Evolutionary conservation across 2,329 filamentous ascomycete species (phyloP).

Genomic region (Beauveria asiatica): DNA sequence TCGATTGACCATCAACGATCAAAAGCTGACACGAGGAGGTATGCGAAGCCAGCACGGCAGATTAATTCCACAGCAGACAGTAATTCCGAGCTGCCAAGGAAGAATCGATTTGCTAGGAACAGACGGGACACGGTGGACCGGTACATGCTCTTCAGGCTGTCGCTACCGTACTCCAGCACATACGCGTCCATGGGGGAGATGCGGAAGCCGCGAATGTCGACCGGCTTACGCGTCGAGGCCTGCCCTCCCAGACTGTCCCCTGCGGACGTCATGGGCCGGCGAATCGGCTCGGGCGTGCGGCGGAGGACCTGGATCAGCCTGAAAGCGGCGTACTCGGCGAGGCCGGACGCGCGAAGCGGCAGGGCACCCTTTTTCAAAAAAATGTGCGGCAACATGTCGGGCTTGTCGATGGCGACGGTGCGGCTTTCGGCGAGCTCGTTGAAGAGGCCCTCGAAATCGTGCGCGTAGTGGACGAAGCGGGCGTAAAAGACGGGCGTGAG

Average conservation of each 20-base stretch:
- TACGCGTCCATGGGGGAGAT: slow-evolving; percentile 45
- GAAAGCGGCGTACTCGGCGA: slow-evolving; percentile 33
- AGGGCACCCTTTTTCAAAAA: slow-evolving; percentile 31
- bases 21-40: background rate
- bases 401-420: slow-evolving; percentile 49
- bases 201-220: slow-evolving; percentile 39
- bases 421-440: slow-evolving; percentile 50
- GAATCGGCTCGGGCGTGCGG: slow-evolving; percentile 31
- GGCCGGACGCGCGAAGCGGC: slow-evolving; percentile 25
- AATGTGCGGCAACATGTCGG: slow-evolving; percentile 40
- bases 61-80: slow-evolving; percentile 14
- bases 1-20: background rate
- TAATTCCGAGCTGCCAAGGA: slow-evolving; percentile 28
- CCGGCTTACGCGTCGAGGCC: slow-evolving; percentile 3
- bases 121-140: slow-evolving; percentile 29
- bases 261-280: slow-evolving; percentile 32
- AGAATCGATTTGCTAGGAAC: slow-evolving; percentile 35
- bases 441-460: slow-evolving; percentile 54
- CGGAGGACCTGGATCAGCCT: slow-evolving; percentile 37
- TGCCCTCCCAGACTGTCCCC: slow-evolving; percentile 13
- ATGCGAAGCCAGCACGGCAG: background rate
- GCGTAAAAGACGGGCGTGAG: slow-evolving; percentile 60
- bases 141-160: slow-evolving; percentile 25
- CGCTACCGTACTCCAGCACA: slow-evolving; percentile 27
- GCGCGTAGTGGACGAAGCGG: slow-evolving; percentile 53